Base-by-base conservation (phyloP, 2,329 filamentous ascomycete genomes). In the Penicillium sp. region DNA sequence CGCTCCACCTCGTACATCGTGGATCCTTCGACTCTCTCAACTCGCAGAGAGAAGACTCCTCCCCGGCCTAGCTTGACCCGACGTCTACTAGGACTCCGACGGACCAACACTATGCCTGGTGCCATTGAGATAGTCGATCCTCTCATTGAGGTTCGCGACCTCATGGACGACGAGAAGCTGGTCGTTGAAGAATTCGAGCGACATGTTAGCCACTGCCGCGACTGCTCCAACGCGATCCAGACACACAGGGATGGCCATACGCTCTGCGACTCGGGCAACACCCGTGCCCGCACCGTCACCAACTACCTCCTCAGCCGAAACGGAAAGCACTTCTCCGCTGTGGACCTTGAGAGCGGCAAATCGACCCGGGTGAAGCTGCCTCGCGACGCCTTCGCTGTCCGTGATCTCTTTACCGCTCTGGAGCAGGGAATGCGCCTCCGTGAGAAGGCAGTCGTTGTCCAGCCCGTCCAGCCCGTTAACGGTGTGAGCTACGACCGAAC, bases 321-420 rank as follows among this genome's bases (percentile, higher is more conserved):
- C 34, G 67, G 70, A 44, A 71, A 70, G 51, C 66, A 74, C 34
- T 76, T 72, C 58, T 78, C 76, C 0, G 67, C 71, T 7, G 68
- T 78, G 45, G 75, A 78, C 63, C 69, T 67, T n/a, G 71, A 75
- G 38, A 62, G 58, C 42, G 68, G 71, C 56, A 65, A 72, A 26
- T 61, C 65, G 1, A 72, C 71, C 3, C 67, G 76, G 19, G 68
- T 80, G 54, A 72, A 75, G 57, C 72, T 79, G 29, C 77, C 77
- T 7, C 60, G 64, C 7, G 64, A 69, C 38, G 74, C 64, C 55
- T 57, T 59, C 7, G 67, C 68, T 7, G 68, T 74, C 40, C 67
- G 68, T 14, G 66, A 63, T 16, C 66, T 80, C 14, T 66, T 79
- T 9, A 68, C 70, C 7, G 76, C 77, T 2, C 64, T 78, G 23